Base-by-base conservation (phyloP, 768 basidiomycete genomes). In the Pleurotus citrinopileatus region DNA sequence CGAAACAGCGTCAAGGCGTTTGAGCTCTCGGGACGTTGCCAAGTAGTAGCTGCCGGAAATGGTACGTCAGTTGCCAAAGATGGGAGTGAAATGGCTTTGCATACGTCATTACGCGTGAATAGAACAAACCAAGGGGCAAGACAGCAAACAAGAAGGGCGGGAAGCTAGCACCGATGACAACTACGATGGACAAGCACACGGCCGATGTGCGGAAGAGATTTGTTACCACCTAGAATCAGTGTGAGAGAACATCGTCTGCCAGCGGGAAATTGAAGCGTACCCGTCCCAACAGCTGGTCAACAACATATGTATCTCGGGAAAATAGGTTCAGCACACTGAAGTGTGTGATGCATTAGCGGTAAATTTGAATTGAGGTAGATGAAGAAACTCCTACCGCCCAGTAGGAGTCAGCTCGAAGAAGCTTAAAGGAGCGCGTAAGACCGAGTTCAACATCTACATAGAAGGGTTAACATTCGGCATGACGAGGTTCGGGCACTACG, bases 391-490 rank as follows among this genome's bases (percentile, higher is more conserved):
- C 46, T 60, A 88, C 89, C 88, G 80, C 59, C 93, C 93, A 13
- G 82, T 86, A 1, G 94, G 95, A 0, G 94, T 97, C 52, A 78
- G 70, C 67, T 97, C 95, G 65, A 97, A 98, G 74, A 92, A 98
- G 60, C 82, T 84, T 60, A 95, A 67, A 0, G 93, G 93, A 0
- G 91, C 87, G 22, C 80, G 81, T 75, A 98, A 83, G 28, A 98
- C 77, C 2, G 92, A 81, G 43, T 80, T 63, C 61, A 93, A 69
- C 89, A 92, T 91, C 88, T 91, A 56, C 23, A 42, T 15, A n/a
- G 15, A 54, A 25, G 27, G 19, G 55, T 43, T 29, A 57, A 51
- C n/a, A n/a, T n/a, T n/a, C n/a, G n/a, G n/a, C 34, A 45, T 34
- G 32, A 34, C 9, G 32, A n/a, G 19, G 9, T 53, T 2, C 37